Evolutionary conservation across 352 stramenopile genomes (phyloP).

Genomic region (Phytophthora rubi): DNA sequence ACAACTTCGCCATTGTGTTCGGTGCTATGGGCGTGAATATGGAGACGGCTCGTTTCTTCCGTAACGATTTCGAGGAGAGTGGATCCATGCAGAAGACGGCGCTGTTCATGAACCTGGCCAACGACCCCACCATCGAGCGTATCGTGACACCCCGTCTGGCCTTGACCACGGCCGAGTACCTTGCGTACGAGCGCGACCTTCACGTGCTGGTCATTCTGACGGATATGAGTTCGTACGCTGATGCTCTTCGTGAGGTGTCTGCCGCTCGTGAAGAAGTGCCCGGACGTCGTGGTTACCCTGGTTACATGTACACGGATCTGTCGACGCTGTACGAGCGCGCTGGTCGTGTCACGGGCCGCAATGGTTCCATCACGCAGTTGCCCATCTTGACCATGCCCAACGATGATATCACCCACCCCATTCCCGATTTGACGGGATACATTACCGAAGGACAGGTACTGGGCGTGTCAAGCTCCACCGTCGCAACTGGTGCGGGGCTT

Average conservation of each 20-base stretch:
- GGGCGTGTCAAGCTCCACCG: background rate
- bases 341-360: conserved; percentile 96
- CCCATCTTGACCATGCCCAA: conserved; percentile 99
- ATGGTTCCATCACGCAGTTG: conserved; percentile 99
- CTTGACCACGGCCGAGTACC: conserved; percentile 98
- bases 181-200: conserved; percentile 99
- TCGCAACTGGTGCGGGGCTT: background rate
- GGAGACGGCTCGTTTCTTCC: conserved; percentile 97
- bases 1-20: conserved; percentile 99
- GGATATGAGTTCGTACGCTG: conserved; percentile 99
- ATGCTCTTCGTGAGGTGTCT: conserved; percentile 97
- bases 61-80: conserved; percentile 97
- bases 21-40: conserved; percentile 99
- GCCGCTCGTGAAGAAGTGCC: conserved; percentile 96
- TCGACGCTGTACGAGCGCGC: conserved; percentile 99
- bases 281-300: conserved; percentile 98
- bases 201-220: conserved; percentile 99
- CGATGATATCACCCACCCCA: conserved; percentile 99
- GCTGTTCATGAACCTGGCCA: conserved; percentile 99
- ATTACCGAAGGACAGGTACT: conserved; percentile 98
- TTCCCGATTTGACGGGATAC: conserved; percentile 99
- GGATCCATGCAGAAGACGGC: conserved; percentile 99
- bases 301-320: conserved; percentile 99
- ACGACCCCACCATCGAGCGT: conserved; percentile 99
- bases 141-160: conserved; percentile 99